A percentile compares a stretch with the other conserved stretches of the same genome.
Conservation (phyloP, 2,329 filamentous ascomycete genomes). For the Cordyceps tenuipes region DNA sequence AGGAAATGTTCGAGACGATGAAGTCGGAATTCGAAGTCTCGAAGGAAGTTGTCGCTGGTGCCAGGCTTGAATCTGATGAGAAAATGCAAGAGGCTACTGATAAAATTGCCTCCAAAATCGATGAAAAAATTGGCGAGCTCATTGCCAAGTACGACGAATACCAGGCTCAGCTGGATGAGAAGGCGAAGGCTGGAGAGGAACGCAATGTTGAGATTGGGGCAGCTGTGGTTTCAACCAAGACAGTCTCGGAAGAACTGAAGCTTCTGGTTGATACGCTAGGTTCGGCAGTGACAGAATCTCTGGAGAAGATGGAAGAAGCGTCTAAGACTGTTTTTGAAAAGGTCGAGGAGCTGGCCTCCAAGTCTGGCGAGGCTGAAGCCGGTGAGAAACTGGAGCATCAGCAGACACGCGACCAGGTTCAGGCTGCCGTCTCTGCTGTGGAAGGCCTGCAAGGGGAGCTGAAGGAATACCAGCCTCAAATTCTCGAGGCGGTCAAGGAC, state of each 20-base stretch:
- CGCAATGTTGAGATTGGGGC: constrained; percentile 66
- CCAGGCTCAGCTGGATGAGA: constrained; percentile 64
- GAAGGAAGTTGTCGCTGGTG: constrained; percentile 67
- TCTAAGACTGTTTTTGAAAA: constrained; percentile 78
- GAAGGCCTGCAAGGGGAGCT: constrained; percentile 71
- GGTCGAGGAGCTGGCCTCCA: constrained; percentile 69
- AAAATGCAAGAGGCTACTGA: constrained; percentile 57
- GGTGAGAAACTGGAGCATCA: constrained; percentile 73
- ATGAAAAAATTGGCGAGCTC: constrained; percentile 64
- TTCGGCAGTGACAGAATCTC: constrained; percentile 67
- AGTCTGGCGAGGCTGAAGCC: constrained; percentile 65
- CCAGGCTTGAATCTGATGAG: constrained; percentile 76
- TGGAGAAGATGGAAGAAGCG: constrained; percentile 80
- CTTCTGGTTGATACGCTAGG: constrained; percentile 79
- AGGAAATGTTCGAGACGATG: constrained; percentile 65
- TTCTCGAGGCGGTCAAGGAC: constrained; percentile 78
- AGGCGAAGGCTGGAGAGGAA: constrained; percentile 63
- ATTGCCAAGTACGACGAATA: constrained; percentile 85
- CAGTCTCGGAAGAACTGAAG: constrained; percentile 79
- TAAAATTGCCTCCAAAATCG: constrained; percentile 45
- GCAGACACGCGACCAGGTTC: constrained; percentile 71
- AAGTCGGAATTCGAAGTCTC: constrained; percentile 83
- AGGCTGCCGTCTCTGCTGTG: constrained; percentile 64
- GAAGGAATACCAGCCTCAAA: constrained; percentile 77
- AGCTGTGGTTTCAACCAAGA: constrained; percentile 65